These are phyloP conservation scores for Solanum ossicruentum DNA, from an alignment of 257 asterid species.

Conservation along the genomic window DNA sequence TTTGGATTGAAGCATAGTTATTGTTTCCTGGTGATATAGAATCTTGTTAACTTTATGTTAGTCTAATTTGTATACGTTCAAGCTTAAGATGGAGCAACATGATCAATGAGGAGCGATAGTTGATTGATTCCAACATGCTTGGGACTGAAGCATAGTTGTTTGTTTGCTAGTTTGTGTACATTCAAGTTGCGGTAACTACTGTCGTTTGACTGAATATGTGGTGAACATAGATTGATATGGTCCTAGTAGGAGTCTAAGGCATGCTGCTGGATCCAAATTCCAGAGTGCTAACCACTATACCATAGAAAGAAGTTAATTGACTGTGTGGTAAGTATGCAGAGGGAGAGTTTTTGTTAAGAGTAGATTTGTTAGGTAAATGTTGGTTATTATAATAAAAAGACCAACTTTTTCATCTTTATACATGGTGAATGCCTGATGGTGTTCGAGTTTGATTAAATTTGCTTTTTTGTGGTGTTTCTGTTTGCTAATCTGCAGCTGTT, in stretches of 20 bases:
- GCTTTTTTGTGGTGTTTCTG: not conserved
- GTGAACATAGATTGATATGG: constrained; percentile 15
- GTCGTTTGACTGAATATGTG: not conserved
- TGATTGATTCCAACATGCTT: not conserved
- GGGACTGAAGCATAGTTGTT: not conserved
- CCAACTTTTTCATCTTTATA: not conserved
- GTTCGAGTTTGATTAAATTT: not conserved
- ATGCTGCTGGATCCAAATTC: constrained; percentile 98
- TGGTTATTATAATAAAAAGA: not conserved
- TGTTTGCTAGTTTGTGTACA: not conserved
- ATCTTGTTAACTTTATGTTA: not conserved
- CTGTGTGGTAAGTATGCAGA: not conserved
- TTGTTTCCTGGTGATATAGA: not conserved
- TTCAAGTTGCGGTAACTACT: not conserved
- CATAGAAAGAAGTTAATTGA: not conserved
- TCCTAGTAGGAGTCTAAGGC: constrained; percentile 98
- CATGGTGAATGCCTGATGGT: not conserved
- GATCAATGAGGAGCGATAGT: not conserved
- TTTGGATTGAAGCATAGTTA: not conserved
- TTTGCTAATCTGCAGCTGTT: not conserved
- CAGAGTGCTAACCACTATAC: constrained; percentile 99
- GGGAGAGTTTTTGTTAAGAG: not conserved
- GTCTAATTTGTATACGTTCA: not conserved
- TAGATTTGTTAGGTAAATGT: not conserved
- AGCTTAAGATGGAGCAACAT: not conserved